These are phyloP conservation scores for Parasarocladium wereldwijsianum DNA, from an alignment of 2,329 filamentous ascomycete species.

Conservation along the genomic window DNA sequence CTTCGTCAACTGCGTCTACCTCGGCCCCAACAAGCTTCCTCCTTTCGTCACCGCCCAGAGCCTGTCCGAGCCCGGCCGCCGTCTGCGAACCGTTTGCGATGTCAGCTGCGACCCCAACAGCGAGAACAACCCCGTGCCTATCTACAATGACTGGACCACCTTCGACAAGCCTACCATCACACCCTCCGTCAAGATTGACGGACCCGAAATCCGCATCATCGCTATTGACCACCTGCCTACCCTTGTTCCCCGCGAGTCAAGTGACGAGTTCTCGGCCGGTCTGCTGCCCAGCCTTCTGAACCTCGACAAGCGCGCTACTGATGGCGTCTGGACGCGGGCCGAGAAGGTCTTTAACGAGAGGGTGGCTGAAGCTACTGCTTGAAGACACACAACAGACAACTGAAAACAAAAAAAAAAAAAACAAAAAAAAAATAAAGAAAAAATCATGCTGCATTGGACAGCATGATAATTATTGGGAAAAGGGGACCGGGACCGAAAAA, in stretches of 20 bases:
- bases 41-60: conserved; percentile 56
- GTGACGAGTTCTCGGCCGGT: conserved; percentile 64
- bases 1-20: conserved; percentile 82
- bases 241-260: conserved; percentile 68
- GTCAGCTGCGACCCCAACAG: conserved; percentile 59
- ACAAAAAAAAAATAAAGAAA: too few relatives aligned
- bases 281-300: conserved; percentile 62
- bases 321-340: conserved; percentile 65
- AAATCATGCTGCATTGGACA: neutral
- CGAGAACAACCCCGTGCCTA: conserved; percentile 52
- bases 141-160: conserved; percentile 68
- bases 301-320: conserved; percentile 56
- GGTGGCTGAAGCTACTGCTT: conserved; percentile 3
- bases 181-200: conserved; percentile 15
- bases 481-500: neutral
- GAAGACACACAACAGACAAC: conserved; percentile 3
- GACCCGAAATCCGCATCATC: conserved; percentile 59
- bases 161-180: conserved; percentile 70
- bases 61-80: conserved; percentile 46
- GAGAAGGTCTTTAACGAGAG: conserved; percentile 60
- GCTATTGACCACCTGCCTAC: conserved; percentile 71
- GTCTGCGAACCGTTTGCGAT: conserved; percentile 65
- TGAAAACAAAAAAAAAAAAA: conserved; percentile 3
- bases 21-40: conserved; percentile 41
- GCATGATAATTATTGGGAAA: neutral